Percentiles rank a stretch among this genome's conserved stretches.
phyloP scores from a whole-genome alignment of 495 filamentous ascomycete species.

The Hypoxylon perforatum region DNA sequence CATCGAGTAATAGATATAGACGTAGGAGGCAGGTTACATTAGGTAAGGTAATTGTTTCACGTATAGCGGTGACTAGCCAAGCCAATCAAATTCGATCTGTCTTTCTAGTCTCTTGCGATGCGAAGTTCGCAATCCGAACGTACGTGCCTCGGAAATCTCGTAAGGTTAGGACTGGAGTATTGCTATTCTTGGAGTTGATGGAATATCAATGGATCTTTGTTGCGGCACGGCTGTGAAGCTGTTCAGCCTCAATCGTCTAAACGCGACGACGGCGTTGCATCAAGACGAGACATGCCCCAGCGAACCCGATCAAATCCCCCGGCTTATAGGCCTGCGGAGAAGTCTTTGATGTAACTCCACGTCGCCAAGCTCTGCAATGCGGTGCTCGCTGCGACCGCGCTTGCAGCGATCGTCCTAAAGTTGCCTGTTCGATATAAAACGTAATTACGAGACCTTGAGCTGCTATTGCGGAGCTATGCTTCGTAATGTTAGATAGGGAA shows the following conservation, averaged over 20 bases:
- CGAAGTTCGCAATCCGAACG: too few species aligned
- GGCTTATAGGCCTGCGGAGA: neutral
- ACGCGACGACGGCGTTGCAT: neutral
- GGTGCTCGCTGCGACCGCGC: constrained; percentile 9
- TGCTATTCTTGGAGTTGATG: too few species aligned
- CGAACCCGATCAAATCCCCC: neutral
- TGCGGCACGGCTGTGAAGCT: neutral
- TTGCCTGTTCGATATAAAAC: constrained; percentile 5
- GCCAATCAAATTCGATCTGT: too few species aligned
- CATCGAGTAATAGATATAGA: too few species aligned
- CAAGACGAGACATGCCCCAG: neutral
- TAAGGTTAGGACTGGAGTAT: too few species aligned
- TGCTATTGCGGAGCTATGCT: constrained; percentile 3
- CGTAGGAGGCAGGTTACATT: too few species aligned
- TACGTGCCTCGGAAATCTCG: too few species aligned
- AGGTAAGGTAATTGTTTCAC: too few species aligned
- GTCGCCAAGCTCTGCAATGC: constrained; percentile 6
- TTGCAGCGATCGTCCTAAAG: constrained; percentile 7
- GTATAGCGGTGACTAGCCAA: too few species aligned
- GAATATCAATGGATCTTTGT: too few species aligned
- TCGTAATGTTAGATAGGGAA: constrained; percentile 11
- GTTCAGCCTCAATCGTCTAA: neutral
- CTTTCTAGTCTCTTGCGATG: too few species aligned
- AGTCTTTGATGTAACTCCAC: neutral
- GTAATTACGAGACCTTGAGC: constrained; percentile 1